Evolutionary conservation across 2,329 filamentous ascomycete genomes (phyloP), one percentile per base, ranked within the genome.

Genomic region (Colletotrichum cereale): DNA sequence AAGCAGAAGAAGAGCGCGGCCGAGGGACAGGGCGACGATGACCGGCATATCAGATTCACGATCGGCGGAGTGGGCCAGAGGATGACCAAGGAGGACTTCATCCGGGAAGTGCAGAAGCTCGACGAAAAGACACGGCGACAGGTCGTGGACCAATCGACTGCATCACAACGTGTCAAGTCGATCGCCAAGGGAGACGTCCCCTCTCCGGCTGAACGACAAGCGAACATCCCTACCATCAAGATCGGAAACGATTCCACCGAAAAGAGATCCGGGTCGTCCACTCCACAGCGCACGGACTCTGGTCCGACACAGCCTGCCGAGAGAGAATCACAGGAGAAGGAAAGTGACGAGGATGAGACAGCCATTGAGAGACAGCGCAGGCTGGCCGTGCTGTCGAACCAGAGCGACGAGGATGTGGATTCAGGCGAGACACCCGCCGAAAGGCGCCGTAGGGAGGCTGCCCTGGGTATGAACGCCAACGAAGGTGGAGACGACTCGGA

Each of bases 51-150:
- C 66, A 89, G 93, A 18, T 96, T 95, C 80, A 95, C 91, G 1
- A 92, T 96, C 73, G 89, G 88, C 55, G 90, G 91, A 42, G 88
- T 90, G n/a, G 92, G 92, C 7, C 86, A 87, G 73, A 89, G 93
- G 58, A 92, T 96, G 89, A 95, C 88, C 73, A 95, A 95, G 81
- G 89, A 91, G 5, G 92, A 95, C 77, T 96, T 96, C 78, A 90
- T 96, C 72, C 85, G 87, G 57, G 90, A 94, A 78, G 91, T 96
- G 77, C 89, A 90, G 74, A 88, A 90, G 74, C 85, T 96, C 71
- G 92, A 96, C 78, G 88, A 89, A 31, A 89, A 89, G 76, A 89
- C 90, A 18, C 86, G 87, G 7, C 84, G 82, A 44, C 86, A 89
- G 71, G 84, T 89, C 2, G 82, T 89, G 5, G 85, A 88, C 47